Evolutionary conservation across 2,329 filamentous ascomycete species (phyloP), one percentile per base, ranked within the genome.

Genomic region (Fusarium decemcellulare): DNA sequence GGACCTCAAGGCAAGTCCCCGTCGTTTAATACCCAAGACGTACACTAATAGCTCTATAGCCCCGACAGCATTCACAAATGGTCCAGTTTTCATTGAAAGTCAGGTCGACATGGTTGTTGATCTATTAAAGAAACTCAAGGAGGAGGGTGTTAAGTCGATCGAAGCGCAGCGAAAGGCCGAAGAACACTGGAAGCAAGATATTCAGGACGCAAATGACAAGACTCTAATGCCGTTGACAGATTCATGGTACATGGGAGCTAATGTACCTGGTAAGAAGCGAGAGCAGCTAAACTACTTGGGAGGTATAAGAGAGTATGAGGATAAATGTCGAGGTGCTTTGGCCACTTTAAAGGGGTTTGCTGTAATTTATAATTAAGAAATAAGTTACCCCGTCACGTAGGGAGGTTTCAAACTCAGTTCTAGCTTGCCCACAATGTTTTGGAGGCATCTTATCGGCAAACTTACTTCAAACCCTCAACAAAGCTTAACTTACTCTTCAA

Each of bases 11-110:
- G 63, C 37, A 56, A 36, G 43, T 59, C 32, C 36, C 23, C 23
- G 23, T 18, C 6, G 12, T 40, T 48, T 2, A 4, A 42, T 15
- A 11, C 6, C 5, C 6, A 15, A n/a, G 16, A 30, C 54, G 61
- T 37, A 54, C 27, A 30, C 4, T n/a, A 40, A 40, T 15, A n/a
- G 14, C 37, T 18, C 4, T 12, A 8, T 10, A 61, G 65, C 65
- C 11, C 69, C 72, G 0, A 72, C 69, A 0, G 55, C 65, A 9
- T 60, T 67, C 16, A 51, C 64, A 10, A 73, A 74, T 23, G 67
- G 61, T 6, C 73, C 72, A 16, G 27, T 63, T 4, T 73, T 75
- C 27, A 64, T 75, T 9, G 72, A 73, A 44, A 27, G 59, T 27
- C 61, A 75, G 43, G 67, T 73, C 15, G 71, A 72, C 15, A 62